These are phyloP conservation scores for Penicillium polonicum DNA, from an alignment of 2,329 filamentous ascomycete species.

Conservation along the genomic window DNA sequence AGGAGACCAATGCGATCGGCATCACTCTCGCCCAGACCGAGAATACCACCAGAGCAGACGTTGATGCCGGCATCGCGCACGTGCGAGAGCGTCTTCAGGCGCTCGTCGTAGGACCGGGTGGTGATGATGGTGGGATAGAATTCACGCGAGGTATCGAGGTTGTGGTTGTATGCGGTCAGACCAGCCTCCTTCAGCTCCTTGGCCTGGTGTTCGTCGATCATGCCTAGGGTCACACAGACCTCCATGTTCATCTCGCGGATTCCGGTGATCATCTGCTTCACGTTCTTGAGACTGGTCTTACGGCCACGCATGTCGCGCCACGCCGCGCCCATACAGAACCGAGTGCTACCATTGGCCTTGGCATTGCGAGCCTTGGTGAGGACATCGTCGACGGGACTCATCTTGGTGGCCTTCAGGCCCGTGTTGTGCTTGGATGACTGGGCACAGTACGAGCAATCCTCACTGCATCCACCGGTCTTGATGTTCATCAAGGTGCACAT, in stretches of 20 bases:
- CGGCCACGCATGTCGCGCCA: conserved; percentile 93
- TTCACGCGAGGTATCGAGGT: conserved; percentile 85
- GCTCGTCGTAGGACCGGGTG: conserved; percentile 82
- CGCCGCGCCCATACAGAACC: conserved; percentile 93
- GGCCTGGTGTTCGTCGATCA: conserved; percentile 82
- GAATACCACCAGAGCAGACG: conserved; percentile 85
- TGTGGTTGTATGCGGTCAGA: conserved; percentile 91
- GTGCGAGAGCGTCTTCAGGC: conserved; percentile 72
- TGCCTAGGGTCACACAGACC: conserved; percentile 87
- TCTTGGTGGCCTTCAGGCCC: conserved; percentile 74
- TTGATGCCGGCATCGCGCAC: conserved; percentile 85
- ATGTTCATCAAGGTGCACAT: conserved; percentile 97
- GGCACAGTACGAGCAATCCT: conserved; percentile 91
- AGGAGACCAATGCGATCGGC: conserved; percentile 79
- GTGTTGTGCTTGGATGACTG: conserved; percentile 80
- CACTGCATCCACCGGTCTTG: conserved; percentile 87
- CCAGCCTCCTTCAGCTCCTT: conserved; percentile 79
- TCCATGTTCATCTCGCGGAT: conserved; percentile 84
- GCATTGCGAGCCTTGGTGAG: conserved; percentile 74
- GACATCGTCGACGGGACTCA: conserved; percentile 77
- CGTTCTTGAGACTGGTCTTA: conserved; percentile 77
- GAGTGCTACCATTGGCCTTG: conserved; percentile 78
- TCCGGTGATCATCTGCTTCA: conserved; percentile 81
- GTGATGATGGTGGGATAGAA: conserved; percentile 86
- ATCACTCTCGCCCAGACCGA: conserved; percentile 77